Evolutionary conservation across 306 rosid species (phyloP).

Genomic region (Macrotyloma uniflorum): DNA sequence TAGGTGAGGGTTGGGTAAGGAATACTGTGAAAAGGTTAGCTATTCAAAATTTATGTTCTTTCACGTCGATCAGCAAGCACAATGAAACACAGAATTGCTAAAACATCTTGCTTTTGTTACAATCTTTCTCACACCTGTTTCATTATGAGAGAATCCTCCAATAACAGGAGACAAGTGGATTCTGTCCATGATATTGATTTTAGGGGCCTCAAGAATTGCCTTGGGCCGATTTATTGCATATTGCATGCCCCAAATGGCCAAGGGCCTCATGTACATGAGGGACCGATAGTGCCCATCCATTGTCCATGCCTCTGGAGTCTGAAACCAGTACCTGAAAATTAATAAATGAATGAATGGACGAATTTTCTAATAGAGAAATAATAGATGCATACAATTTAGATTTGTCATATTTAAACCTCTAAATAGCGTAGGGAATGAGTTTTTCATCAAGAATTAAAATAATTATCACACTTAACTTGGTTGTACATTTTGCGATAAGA

Average conservation of each 20-base stretch:
- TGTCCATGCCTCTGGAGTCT: slow-evolving; percentile 97
- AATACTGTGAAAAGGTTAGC: slow-evolving; percentile 27
- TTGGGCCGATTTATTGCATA: slow-evolving; percentile 74
- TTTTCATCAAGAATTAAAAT: not conserved
- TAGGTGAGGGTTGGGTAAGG: slow-evolving; percentile 35
- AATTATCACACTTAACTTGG: no score
- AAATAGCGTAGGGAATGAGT: not conserved
- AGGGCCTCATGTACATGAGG: slow-evolving; percentile 92
- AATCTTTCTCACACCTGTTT: slow-evolving; percentile 76
- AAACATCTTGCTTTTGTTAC: slow-evolving; percentile 73
- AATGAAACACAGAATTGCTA: slow-evolving; percentile 75
- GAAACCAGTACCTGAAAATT: slow-evolving; percentile 88
- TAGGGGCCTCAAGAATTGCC: slow-evolving; percentile 93
- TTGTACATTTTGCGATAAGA: no score
- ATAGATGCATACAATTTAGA: not conserved
- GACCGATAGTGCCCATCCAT: slow-evolving; percentile 88
- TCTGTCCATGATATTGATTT: slow-evolving; percentile 90
- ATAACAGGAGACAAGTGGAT: slow-evolving; percentile 68
- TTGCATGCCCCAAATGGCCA: slow-evolving; percentile 96
- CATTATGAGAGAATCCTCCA: slow-evolving; percentile 58
- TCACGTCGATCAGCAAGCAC: slow-evolving; percentile 68
- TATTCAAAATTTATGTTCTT: slow-evolving; percentile 48
- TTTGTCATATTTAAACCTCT: not conserved
- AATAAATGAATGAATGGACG: slow-evolving; percentile 10
- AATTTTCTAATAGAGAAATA: slow-evolving; percentile 12